Percentiles rank a stretch among this genome's conserved stretches.
Conservation (phyloP, 179 eudicot genomes). For the Amaranthus tricolor region DNA sequence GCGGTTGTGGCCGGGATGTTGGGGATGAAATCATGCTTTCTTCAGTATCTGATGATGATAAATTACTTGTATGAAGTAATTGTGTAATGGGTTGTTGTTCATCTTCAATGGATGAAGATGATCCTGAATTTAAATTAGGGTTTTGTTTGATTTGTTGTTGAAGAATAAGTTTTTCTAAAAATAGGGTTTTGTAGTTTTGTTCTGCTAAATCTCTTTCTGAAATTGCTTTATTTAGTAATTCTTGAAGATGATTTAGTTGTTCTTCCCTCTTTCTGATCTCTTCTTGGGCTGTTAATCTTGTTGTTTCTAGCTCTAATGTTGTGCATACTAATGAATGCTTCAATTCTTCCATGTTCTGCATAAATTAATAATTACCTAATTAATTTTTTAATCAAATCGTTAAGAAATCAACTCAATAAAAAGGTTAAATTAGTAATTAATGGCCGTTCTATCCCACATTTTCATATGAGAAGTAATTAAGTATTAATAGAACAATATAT, state of each 20-base stretch:
- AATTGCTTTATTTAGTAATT: slow-evolving; percentile 40
- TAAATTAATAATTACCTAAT: neutral
- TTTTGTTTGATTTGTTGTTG: slow-evolving; percentile 30
- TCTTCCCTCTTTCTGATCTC: slow-evolving; percentile 54
- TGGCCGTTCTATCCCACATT: too few relatives aligned
- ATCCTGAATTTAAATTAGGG: slow-evolving; percentile 15
- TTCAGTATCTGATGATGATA: slow-evolving; percentile 62
- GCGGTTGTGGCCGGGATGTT: slow-evolving; percentile 1
- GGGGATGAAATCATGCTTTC: slow-evolving; percentile 59
- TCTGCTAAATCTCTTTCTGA: slow-evolving; percentile 59
- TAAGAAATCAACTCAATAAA: too few relatives aligned
- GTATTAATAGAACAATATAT: too few relatives aligned
- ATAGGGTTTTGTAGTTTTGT: slow-evolving; percentile 39
- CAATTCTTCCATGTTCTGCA: slow-evolving; percentile 64
- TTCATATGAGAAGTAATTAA: too few relatives aligned
- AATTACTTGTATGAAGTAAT: slow-evolving; percentile 10
- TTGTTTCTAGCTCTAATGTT: slow-evolving; percentile 57
- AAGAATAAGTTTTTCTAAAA: slow-evolving; percentile 32
- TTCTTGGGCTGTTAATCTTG: slow-evolving; percentile 55
- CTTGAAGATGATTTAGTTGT: slow-evolving; percentile 42
- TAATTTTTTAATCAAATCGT: neutral
- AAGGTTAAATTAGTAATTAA: too few relatives aligned
- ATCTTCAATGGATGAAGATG: slow-evolving; percentile 23
- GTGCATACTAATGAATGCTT: slow-evolving; percentile 47
- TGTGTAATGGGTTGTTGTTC: slow-evolving; percentile 9